Evolutionary conservation across 257 asterid species (phyloP), one percentile per base, ranked within the genome.

Genomic region (Capsicum pubescens): DNA sequence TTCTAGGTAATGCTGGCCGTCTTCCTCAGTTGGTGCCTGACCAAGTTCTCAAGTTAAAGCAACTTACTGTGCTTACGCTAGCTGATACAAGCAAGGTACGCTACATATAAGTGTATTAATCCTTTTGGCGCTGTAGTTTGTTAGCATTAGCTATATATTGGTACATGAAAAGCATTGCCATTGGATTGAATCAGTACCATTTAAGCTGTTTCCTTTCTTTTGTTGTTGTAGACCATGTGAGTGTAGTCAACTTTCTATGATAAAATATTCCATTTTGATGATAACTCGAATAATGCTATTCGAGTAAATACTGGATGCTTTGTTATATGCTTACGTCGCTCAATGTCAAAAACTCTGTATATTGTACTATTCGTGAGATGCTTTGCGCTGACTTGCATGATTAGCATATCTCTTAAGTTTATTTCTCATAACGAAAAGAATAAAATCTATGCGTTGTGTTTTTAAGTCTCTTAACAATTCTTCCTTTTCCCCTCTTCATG

Each of bases 41-140:
- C 77, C 99, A 95, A 94, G 87, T 91, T 66, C 98, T 95, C 84
- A 97, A 97, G 89, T 87, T 97, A 91, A 97, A 97, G 93, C 99
- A 97, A 90, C 92, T 97, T 81, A 95, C 97, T 71, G 96, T 97
- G 86, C 99, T 97, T 84, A 93, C 99, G 17, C 88, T 97, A 80
- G 96, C 97, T 10, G 98, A 97, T 92, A 90, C 97, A 82, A 89
- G 89, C 88, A 97, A 97, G 98, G 99, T 97, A 86, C 57, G 15
- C 58, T 78, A 55, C 55, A 60, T 55, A 15, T 19, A 88, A 79
- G 44, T 76, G 63, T 52, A 76, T 48, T 58, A 61, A 14, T 36
- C 63, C 39, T 52, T 76, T 74, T 13, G 61, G 59, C 14, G 2
- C 13, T 13, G 46, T 74, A 50, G 21, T 74, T 50, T 74, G 14